Conservation (phyloP, 2,329 filamentous ascomycete species). For the Cyphellophora attinorum region DNA sequence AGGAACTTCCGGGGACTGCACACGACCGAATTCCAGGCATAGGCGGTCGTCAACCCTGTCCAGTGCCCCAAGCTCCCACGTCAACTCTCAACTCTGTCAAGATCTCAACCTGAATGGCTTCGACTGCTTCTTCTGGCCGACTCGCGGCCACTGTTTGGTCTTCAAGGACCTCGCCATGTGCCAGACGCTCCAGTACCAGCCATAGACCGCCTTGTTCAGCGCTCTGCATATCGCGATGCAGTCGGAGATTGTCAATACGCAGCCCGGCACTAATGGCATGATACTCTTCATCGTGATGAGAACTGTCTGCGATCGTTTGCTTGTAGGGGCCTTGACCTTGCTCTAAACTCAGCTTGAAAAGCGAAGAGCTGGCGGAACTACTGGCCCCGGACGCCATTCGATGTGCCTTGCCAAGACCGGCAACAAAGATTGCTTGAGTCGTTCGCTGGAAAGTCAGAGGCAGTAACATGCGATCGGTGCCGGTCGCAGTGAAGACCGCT, state of each 20-base stretch:
- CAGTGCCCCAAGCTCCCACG: constrained; percentile 21
- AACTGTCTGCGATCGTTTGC: constrained; percentile 45
- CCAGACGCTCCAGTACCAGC: constrained; percentile 73
- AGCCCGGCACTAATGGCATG: constrained; percentile 58
- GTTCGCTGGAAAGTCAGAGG: constrained; percentile 43
- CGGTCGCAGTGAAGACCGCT: constrained; percentile 39
- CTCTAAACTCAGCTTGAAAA: constrained; percentile 64
- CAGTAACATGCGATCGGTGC: constrained; percentile 44
- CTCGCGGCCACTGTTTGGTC: constrained; percentile 32
- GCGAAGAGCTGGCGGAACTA: constrained; percentile 26
- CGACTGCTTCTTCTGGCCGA: constrained; percentile 32
- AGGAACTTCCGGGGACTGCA: no score
- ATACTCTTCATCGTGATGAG: constrained; percentile 58
- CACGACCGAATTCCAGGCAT: no score
- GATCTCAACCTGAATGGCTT: constrained; percentile 27
- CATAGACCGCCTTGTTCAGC: constrained; percentile 50
- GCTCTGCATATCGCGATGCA: constrained; percentile 53
- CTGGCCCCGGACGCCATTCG: constrained; percentile 2
- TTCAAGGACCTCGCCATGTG: no score
- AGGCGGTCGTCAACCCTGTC: constrained; percentile 7
- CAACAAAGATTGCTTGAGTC: constrained; percentile 52
- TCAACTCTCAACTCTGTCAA: constrained; percentile 34
- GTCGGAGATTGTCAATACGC: constrained; percentile 63
- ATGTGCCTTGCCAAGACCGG: constrained; percentile 29
- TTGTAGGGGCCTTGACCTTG: constrained; percentile 62